Percentiles rank a stretch among this genome's conserved stretches.
These are phyloP conservation scores for Waltiozyma solani DNA, from an alignment of 1,139 yeast species.

Conservation along the genomic window DNA sequence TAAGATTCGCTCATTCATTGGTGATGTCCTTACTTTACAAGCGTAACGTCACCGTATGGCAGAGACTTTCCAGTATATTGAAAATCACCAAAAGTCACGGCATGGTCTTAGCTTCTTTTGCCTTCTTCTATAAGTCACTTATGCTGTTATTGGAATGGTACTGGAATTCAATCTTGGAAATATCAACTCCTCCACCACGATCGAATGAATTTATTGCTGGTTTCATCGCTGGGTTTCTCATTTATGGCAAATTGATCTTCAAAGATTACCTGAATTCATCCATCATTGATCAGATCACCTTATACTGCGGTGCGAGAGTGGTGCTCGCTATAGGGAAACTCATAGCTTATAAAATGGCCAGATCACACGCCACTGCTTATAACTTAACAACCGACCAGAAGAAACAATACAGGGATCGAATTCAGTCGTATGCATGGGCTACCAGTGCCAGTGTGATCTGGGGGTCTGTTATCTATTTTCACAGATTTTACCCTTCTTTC, in stretches of 20 bases:
- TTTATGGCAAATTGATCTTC: conserved; percentile 14
- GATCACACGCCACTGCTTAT: conserved; percentile 1
- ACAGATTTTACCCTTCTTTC: conserved; percentile 51
- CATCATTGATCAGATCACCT: conserved; percentile 49
- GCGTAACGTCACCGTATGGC: conserved; percentile 32
- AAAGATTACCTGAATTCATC: conserved; percentile 24
- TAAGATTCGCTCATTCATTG: conserved; percentile 65
- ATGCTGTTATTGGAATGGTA: conserved; percentile 19
- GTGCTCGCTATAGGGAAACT: conserved; percentile 40
- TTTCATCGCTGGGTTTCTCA: conserved; percentile 42
- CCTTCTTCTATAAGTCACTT: conserved; percentile 44
- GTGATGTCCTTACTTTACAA: conserved; percentile 53
- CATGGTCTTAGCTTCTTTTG: conserved; percentile 54
- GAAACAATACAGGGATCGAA: conserved; percentile 25
- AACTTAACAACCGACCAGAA: conserved; percentile 14
- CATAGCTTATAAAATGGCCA: conserved; percentile 16
- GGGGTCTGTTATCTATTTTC: conserved; percentile 70
- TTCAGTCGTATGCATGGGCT: conserved; percentile 46
- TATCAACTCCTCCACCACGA: conserved; percentile 6
- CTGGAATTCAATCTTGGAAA: neutral
- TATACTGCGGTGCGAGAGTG: conserved; percentile 50
- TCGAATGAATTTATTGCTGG: conserved; percentile 50
- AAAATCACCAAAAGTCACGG: conserved; percentile 62
- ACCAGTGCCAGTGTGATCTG: conserved; percentile 60
- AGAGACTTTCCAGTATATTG: conserved; percentile 39